Evolutionary conservation across 768 basidiomycete genomes (phyloP), one percentile per base, ranked within the genome.

Genomic region (Tricholoma terreum): DNA sequence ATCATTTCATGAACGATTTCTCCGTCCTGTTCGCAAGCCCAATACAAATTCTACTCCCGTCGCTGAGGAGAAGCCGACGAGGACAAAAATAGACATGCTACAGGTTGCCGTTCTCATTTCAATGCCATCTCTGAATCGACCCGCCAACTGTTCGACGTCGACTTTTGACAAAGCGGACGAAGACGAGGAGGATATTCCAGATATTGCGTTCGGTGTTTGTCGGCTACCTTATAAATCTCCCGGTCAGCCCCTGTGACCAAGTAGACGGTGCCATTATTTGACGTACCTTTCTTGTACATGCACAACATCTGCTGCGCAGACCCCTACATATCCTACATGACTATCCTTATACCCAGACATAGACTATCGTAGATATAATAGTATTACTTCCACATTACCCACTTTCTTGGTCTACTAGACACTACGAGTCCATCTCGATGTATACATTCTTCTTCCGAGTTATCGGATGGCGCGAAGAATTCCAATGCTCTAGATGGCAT

Each of bases 81-180:
- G 38, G 48, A 19, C 38, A 12, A 67, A 69, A 48, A 66, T 71
- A 40, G 74, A 77, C 59, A 71, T 74, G 65, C 69, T 84, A 19
- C 80, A 84, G 62, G 74, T 86, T 10, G 77, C 83, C 15, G 81
- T 85, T 2, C 71, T 86, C 57, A 75, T 86, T 45, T 76, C 79
- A 15, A 85, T 85, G 84, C 84, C 85, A 2, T 70, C 75, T 15
- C 72, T 69, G 9, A 65, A 46, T 46, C 67, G 62, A 15, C 55
- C 64, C 6, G 48, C 57, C 27, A 63, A 62, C 35, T 60, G 58
- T 36, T 69, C 67, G 38, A 60, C 62, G 10, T 55, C 40, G 21
- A 65, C 55, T 55, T 59, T 58, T 57, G 52, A 54, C 24, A 58
- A 59, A 35, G 9, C 15, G 51, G 46, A 61, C n/a, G 50, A 63